Evolutionary conservation across 2,329 filamentous ascomycete species (phyloP), one percentile per base, ranked within the genome.

Genomic region (Stagonosporopsis vannaccii): DNA sequence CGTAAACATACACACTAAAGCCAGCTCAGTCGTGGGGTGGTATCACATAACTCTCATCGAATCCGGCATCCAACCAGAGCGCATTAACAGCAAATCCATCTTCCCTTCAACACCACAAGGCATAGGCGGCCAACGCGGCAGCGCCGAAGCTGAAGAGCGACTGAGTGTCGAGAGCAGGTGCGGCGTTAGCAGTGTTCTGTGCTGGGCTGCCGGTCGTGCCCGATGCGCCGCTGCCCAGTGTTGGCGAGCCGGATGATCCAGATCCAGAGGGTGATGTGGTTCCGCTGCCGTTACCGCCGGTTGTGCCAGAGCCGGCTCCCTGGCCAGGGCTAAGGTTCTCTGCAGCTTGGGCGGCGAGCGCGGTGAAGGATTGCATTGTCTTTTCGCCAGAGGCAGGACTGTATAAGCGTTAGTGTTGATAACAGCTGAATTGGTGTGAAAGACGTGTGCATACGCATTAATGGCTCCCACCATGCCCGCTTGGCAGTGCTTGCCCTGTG

Each of bases 401-500:
- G 40, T 13, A 12, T 17, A 4, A 9, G 6, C 42, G 60, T 75
- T 58, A 75, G 68, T 33, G 17, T 36, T 17, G 2, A 22, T 44
- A 9, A 26, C 3, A 25, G 17, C 11, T 15, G 37, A n/a, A 3
- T 15, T 19, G 17, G 1, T 32, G 33, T 12, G 40, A 3, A 4
- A 33, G 12, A 15, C 25, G 77, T 26, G 17, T 39, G 66, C 87
- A 77, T 77, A 90, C 87, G 88, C 85, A 76, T 93, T 92, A 72
- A 92, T 87, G 28, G 90, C 89, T 79, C 90, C 88, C 54, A 84
- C 82, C 88, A 92, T 92, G 59, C 89, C 89, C 43, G 73, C 78
- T 75, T 92, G 85, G 77, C 90, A 95, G 79, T 95, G 91, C 69
- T 82, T 85, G 41, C 74, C 86, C 75, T 92, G 88, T 26, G 86